These are phyloP conservation scores for Colletotrichum sp. DNA, from an alignment of 2,329 filamentous ascomycete genomes.

Conservation along the genomic window DNA sequence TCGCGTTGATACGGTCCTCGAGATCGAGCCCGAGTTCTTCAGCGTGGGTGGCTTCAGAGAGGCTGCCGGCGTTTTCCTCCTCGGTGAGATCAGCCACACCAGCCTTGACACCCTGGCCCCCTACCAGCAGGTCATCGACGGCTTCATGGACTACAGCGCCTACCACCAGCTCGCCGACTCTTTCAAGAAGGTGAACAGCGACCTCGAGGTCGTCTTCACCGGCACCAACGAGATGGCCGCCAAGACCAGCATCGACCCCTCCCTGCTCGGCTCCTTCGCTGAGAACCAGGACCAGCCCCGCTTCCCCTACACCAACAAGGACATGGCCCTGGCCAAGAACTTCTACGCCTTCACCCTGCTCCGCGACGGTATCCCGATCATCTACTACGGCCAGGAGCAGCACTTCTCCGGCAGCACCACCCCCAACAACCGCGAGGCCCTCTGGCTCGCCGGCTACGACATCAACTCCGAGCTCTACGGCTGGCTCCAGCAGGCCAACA, in stretches of 20 bases:
- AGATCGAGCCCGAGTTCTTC: constrained; percentile 66
- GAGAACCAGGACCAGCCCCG: constrained; percentile 66
- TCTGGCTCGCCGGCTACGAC: constrained; percentile 58
- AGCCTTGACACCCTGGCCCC: constrained; percentile 53
- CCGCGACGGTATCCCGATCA: constrained; percentile 64
- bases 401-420: constrained; percentile 54
- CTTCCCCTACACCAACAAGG: constrained; percentile 51
- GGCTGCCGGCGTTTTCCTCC: constrained; percentile 61
- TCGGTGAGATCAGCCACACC: constrained; percentile 66
- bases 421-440: constrained; percentile 58
- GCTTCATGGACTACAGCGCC: constrained; percentile 65
- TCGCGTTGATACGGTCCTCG: constrained; percentile 66
- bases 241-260: constrained; percentile 28
- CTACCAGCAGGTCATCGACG: constrained; percentile 59
- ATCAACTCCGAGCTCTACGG: constrained; percentile 52
- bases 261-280: constrained; percentile 45
- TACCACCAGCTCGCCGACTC: constrained; percentile 37
- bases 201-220: constrained; percentile 34
- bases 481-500: constrained; percentile 52
- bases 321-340: constrained; percentile 64
- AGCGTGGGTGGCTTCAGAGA: constrained; percentile 48
- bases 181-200: not conserved
- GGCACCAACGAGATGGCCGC: constrained; percentile 17
- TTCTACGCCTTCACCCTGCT: constrained; percentile 65
- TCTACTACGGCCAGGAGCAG: constrained; percentile 72